Conservation (phyloP, 108 stramenopile species). For the Nitzschia inconspicua region DNA sequence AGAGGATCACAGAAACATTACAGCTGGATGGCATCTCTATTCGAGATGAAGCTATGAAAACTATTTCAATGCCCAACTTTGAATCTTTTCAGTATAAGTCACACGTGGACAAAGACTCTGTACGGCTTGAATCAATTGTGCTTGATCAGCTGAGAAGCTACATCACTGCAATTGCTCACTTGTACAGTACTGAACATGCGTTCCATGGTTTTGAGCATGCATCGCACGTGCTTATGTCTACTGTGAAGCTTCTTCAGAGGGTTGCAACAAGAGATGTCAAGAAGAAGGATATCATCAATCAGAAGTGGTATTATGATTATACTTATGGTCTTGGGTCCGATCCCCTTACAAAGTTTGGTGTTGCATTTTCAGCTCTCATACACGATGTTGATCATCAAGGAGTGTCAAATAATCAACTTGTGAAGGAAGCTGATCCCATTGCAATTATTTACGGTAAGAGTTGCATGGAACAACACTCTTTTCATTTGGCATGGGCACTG, state of each 20-base stretch:
- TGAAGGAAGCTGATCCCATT: constrained; percentile 48
- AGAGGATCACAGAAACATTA: not conserved
- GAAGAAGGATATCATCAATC: constrained; percentile 9
- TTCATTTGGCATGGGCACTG: constrained; percentile 53
- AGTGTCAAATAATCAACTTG: constrained; percentile 50
- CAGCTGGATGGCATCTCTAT: not conserved
- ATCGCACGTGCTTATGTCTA: constrained; percentile 33
- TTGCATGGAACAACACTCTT: constrained; percentile 53
- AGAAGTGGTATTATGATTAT: constrained; percentile 13
- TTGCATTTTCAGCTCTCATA: constrained; percentile 43
- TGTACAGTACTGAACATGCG: constrained; percentile 47
- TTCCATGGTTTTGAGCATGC: constrained; percentile 74
- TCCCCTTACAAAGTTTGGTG: constrained; percentile 31
- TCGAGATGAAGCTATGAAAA: constrained; percentile 5
- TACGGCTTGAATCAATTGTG: constrained; percentile 7
- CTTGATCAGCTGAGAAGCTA: constrained; percentile 45
- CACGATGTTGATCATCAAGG: constrained; percentile 51
- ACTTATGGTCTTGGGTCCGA: constrained; percentile 33
- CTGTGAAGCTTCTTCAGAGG: constrained; percentile 46
- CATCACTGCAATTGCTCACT: constrained; percentile 50
- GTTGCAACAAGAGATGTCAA: constrained; percentile 17
- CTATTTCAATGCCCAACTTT: constrained; percentile 3
- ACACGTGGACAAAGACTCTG: not conserved
- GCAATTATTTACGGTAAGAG: constrained; percentile 36
- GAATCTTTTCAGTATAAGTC: too few relatives aligned